Evolutionary conservation across 805 yeast species (phyloP), one percentile per base, ranked within the genome.

Genomic region (Saccharomycopsis olivae): DNA sequence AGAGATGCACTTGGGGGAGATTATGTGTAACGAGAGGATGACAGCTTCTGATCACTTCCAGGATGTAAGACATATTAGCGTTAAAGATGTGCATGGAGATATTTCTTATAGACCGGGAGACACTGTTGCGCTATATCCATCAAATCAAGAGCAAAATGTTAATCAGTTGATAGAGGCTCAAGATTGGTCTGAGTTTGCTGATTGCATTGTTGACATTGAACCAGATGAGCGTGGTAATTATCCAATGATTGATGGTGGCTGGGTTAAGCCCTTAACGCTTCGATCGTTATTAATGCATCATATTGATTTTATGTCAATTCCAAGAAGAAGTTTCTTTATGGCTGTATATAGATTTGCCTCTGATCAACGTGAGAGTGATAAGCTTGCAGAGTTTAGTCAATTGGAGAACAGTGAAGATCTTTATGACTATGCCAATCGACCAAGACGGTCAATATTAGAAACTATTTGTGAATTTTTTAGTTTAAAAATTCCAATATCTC

Each of bases 401-500:
- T 66, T 77, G 36, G 79, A 79, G 33, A 86, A 83, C 37, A 71
- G 80, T 38, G 87, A 89, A 54, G 95, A 84, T 40, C 59, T 88
- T 33, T 89, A 76, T 55, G 78, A 89, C 56, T 92, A 92, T 57
- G 94, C 94, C n/a, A 83, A 86, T 54, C 64, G 97, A 44, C 96
- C 97, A 4, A 68, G 96, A 47, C 59, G 99, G 49, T 86, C 95
- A 36, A 70, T 88, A 3, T 54, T 87, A 17, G 99, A 92, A 56
- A 81, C 83, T 0, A 56, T 92, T 5, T 68, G 75, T 38, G 99
- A 92, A 55, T 92, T 92, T 54, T 75, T 72, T 46, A 71, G 85
- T 4, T 64, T 92, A 31, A 66, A 60, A 36, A 74, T 92, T 21
- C 97, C 98, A 1, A 54, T 83, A 27, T 79, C 74, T 42, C 79